phyloP scores from a whole-genome alignment of 257 asterid genomes.

The Fraxinus americana region DNA sequence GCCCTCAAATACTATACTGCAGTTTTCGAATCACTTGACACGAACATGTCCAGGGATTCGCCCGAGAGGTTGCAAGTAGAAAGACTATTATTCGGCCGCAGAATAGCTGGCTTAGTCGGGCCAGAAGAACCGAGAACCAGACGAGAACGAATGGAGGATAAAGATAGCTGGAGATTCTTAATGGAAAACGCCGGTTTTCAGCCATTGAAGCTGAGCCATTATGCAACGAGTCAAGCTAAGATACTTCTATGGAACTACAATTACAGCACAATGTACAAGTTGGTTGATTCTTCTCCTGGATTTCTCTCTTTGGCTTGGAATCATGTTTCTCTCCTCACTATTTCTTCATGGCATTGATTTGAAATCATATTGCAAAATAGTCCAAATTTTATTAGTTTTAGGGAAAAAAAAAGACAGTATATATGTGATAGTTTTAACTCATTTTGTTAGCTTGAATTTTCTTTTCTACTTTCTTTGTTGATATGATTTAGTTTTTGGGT shows the following conservation, averaged over 20 bases:
- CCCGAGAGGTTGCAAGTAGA: conserved; percentile 74
- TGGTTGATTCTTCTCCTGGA: conserved; percentile 78
- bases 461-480: no score
- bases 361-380: no score
- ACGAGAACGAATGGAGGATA: conserved; percentile 75
- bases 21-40: conserved; percentile 78
- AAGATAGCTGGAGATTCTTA: conserved; percentile 69
- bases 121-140: conserved; percentile 39
- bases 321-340: conserved; percentile 77
- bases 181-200: conserved; percentile 85
- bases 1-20: conserved; percentile 76
- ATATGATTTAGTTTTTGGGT: no score
- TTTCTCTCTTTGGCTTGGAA: conserved; percentile 91
- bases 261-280: conserved; percentile 60
- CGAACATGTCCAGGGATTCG: conserved; percentile 61
- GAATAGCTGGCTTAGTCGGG: conserved; percentile 67
- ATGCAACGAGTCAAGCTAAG: conserved; percentile 84
- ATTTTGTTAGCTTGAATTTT: no score
- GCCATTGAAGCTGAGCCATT: conserved; percentile 71
- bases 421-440: no score
- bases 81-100: conserved; percentile 58
- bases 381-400: no score
- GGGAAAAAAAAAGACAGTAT: no score
- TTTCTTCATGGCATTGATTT: conserved; percentile 82
- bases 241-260: conserved; percentile 82